Conservation (phyloP, 2,329 filamentous ascomycete genomes). For the Tetracladium maxilliforme region DNA sequence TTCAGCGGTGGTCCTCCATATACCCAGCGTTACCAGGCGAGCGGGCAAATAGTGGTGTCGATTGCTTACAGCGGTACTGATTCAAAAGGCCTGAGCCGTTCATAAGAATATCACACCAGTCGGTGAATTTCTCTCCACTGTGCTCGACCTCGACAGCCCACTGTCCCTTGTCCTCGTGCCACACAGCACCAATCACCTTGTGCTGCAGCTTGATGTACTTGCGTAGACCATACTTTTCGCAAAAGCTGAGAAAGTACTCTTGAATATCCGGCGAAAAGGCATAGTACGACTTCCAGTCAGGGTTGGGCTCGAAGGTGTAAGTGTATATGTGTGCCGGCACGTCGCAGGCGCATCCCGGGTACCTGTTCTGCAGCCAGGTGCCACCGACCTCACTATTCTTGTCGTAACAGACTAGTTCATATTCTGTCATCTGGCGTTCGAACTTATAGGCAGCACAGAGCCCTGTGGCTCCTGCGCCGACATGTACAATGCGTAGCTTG, state of each 20-base stretch:
- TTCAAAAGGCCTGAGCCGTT: conserved; percentile 4
- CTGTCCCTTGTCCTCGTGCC: conserved; percentile 12
- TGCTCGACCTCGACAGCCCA: conserved; percentile 13
- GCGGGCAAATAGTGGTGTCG: background rate
- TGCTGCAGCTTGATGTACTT: conserved; percentile 8
- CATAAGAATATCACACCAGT: conserved; percentile 4
- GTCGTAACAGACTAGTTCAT: conserved; percentile 5
- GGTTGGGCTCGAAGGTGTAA: conserved; percentile 14
- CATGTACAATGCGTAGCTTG: conserved; percentile 2
- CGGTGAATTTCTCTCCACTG: conserved; percentile 6
- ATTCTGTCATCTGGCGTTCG: background rate
- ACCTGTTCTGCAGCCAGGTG: conserved; percentile 18
- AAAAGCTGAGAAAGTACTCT: conserved; percentile 7
- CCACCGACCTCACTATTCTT: conserved; percentile 18
- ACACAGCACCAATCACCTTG: conserved; percentile 11
- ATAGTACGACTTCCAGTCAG: conserved; percentile 6
- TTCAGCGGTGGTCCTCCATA: background rate
- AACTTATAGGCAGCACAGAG: conserved; percentile 2
- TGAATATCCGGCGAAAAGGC: conserved; percentile 3
- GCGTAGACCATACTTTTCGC: conserved; percentile 4
- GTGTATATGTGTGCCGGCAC: conserved; percentile 16
- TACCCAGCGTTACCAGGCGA: too few relatives aligned
- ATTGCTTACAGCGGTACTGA: conserved; percentile 1
- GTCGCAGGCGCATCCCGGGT: conserved; percentile 17
- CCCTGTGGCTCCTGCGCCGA: conserved; percentile 3